Base-by-base conservation (phyloP, 2,329 filamentous ascomycete species). In the Paraconiothyrium sp. region DNA sequence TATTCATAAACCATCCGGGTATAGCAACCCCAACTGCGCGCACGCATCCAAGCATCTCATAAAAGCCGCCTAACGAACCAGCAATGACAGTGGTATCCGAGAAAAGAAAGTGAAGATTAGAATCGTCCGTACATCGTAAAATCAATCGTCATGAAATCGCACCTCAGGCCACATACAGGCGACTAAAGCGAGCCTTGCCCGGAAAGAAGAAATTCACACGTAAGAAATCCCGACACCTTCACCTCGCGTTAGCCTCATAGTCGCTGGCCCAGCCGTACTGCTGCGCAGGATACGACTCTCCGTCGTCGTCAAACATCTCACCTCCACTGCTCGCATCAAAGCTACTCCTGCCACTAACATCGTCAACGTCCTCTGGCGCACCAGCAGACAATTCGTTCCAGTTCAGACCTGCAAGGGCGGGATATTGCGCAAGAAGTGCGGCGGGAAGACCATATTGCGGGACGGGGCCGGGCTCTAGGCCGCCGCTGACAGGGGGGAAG, bases 381-480 rank as follows among this genome's bases (percentile, higher is more conserved):
- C 84, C 84, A n/a, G 90, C 86, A 46, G 89, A 86, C 75, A 96
- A 86, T 57, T 90, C 86, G 20, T 86, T 86, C 94, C 94, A 98
- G 73, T 94, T 94, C 76, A 98, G 86, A 57, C 90, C 91, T 27
- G 94, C 93, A n/a, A 99, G 82, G 4, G 93, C 94, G 13, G 95
- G 95, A 78, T 97, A 98, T 74, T 98, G 95, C 20, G 92, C 91
- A 43, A 98, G 82, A 54, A 99, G 82, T 1, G 94, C 94, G 4
- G 92, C 92, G 1, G 95, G 95, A n/a, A 98, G 84, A 41, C 86
- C 85, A 8, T 85, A 83, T 68, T 74, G 71, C 27, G 67, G 67
- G 24, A 72, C 60, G 20, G 63, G 56, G 68, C 78, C 34, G 72
- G 73, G 62, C 68, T 77, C 58, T 66, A 76, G 71, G 39, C 67